These are phyloP conservation scores for Bothriochloa decipiens DNA, from an alignment of 176 grass and related monocot genomes.

Conservation along the genomic window DNA sequence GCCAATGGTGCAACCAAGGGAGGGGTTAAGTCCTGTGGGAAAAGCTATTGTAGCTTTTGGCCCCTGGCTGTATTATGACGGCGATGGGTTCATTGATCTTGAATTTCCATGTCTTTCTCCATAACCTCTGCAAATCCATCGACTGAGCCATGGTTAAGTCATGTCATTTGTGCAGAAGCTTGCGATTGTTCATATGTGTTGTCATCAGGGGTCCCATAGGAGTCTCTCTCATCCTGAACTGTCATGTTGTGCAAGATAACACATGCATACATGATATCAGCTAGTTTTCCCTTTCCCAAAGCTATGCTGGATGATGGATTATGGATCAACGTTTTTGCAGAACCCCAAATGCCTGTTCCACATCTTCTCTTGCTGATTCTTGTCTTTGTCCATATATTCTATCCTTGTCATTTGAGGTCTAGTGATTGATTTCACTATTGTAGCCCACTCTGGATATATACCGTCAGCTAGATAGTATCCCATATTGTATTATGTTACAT, in stretches of 20 bases:
- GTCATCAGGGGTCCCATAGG: background rate
- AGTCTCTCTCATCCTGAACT: background rate
- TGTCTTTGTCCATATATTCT: no score
- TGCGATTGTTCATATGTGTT: background rate
- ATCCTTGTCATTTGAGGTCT: no score
- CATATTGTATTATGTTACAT: no score
- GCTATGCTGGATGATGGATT: background rate
- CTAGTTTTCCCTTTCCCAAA: background rate
- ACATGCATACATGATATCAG: constrained; percentile 5
- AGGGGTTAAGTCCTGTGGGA: no score
- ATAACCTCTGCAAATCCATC: background rate
- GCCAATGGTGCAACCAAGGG: no score
- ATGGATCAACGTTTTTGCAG: background rate
- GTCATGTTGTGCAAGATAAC: background rate
- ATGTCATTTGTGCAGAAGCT: background rate
- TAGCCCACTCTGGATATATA: no score
- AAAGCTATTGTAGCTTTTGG: no score
- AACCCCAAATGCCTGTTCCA: background rate
- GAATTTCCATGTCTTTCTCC: background rate
- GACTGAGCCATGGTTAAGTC: background rate
- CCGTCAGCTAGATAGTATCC: no score
- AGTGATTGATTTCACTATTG: no score
- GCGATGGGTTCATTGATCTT: background rate
- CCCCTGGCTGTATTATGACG: no score
- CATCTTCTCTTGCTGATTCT: background rate